Percentiles rank a stretch among this genome's conserved stretches.
Conservation (phyloP, 306 rosid species). For the Rosa multiflora region DNA sequence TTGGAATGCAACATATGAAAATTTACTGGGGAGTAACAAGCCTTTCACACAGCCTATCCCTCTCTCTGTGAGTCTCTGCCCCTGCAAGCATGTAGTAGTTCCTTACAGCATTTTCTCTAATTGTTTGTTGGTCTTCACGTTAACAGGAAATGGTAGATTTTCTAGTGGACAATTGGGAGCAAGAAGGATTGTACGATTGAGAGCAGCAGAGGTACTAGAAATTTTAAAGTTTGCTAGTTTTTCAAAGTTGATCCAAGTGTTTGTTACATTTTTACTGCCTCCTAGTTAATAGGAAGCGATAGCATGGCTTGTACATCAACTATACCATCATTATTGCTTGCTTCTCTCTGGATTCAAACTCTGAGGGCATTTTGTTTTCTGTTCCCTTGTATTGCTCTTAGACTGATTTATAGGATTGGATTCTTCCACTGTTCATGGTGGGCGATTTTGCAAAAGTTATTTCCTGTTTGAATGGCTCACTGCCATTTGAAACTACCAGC, state of each 20-base stretch:
- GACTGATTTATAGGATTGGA: slow-evolving; percentile 9
- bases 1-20: slow-evolving; percentile 86
- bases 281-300: slow-evolving; percentile 38
- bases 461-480: not conserved
- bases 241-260: slow-evolving; percentile 33
- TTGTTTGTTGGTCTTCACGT: slow-evolving; percentile 11
- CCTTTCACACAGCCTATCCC: slow-evolving; percentile 83
- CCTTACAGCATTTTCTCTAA: not conserved
- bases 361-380: slow-evolving; percentile 13
- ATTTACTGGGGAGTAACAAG: slow-evolving; percentile 79
- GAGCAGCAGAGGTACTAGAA: slow-evolving; percentile 25
- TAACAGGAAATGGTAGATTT: slow-evolving; percentile 96
- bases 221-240: slow-evolving; percentile 28
- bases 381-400: slow-evolving; percentile 21
- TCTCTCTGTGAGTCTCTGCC: slow-evolving; percentile 58
- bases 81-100: not conserved
- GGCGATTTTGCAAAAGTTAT: slow-evolving; percentile 17
- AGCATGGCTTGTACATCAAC: slow-evolving; percentile 38
- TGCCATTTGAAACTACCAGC: not conserved
- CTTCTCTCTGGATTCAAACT: not conserved
- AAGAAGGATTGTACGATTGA: slow-evolving; percentile 89
- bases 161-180: slow-evolving; percentile 93
- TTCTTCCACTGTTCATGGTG: slow-evolving; percentile 5
- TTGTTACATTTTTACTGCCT: slow-evolving; percentile 28
- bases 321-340: slow-evolving; percentile 19